Base-by-base conservation (phyloP, 2,329 filamentous ascomycete species). In the Aspergillus fructus region DNA sequence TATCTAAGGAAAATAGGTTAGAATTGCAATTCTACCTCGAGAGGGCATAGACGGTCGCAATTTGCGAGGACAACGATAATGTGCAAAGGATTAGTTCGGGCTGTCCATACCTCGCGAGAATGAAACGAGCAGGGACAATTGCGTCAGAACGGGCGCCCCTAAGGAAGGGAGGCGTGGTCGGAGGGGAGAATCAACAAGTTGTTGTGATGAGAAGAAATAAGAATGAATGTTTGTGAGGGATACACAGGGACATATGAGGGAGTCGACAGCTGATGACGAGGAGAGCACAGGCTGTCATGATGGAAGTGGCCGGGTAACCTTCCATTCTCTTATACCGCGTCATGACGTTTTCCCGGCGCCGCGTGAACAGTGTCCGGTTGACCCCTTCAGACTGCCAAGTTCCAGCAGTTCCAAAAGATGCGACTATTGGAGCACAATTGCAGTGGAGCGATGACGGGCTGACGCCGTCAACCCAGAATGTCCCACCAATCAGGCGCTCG, bases 401-500 rank as follows among this genome's bases (percentile, higher is more conserved):
- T 55, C 45, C 45, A 55, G 53, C 33, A 19, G 45, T 45, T 37
- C 53, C 46, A 37, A n/a, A 11, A 30, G 12, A 19, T 51, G 34
- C 45, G 30, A 48, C 51, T 45, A 66, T 69, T 66, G 65, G 63
- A 67, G 61, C 55, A 53, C 61, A 47, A 55, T 60, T 58, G 57
- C 58, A 56, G 64, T 62, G 67, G 69, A 59, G 61, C 64, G 54
- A 65, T 68, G 67, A 68, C 65, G 63, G 64, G 48, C 50, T 60
- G 41, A 43, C 56, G 50, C 60, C 57, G 52, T 55, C 59, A 53
- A 56, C 63, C 53, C 53, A 53, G 41, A 58, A 61, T 65, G 59
- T 67, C 64, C 68, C 67, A 67, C 68, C 70, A 71, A 72, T 71
- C 19, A 65, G 7, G 33, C 4, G 1, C 61, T 69, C 63, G 66